These are phyloP conservation scores for Antitrichia curtipendula DNA, from an alignment of 225 moss, liverwort and hornwort genomes.

Conservation along the genomic window DNA sequence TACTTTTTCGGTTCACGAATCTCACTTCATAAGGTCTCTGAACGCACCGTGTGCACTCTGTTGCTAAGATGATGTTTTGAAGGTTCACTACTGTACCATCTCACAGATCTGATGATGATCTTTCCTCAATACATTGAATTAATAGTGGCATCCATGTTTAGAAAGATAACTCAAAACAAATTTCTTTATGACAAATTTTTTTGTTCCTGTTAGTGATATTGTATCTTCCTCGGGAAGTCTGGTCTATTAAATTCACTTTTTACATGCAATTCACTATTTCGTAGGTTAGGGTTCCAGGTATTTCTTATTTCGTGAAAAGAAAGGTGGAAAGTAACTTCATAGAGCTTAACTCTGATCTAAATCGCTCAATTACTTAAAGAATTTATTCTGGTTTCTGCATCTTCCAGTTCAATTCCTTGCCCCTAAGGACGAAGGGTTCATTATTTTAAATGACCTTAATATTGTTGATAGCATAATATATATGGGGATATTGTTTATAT, in stretches of 20 bases:
- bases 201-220: fast-evolving
- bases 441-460: too few species aligned
- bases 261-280: not conserved
- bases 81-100: not conserved
- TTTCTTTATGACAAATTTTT: not conserved
- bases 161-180: not conserved
- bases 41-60: not conserved
- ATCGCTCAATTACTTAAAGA: too few species aligned
- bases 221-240: not conserved
- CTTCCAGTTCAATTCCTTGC: too few species aligned
- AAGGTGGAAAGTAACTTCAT: too few species aligned
- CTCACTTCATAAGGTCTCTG: not conserved
- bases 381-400: not conserved
- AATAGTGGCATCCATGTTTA: too few species aligned
- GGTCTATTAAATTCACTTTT: not conserved
- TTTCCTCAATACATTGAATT: not conserved
- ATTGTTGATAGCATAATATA: too few species aligned
- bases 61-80: too few species aligned
- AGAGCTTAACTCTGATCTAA: too few species aligned
- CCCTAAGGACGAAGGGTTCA: too few species aligned
- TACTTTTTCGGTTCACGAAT: not conserved
- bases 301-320: too few species aligned
- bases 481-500: not conserved
- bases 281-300: not conserved
- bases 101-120: not conserved